Conservation (phyloP, 2,329 filamentous ascomycete genomes). For the Venturia oleaginea region DNA sequence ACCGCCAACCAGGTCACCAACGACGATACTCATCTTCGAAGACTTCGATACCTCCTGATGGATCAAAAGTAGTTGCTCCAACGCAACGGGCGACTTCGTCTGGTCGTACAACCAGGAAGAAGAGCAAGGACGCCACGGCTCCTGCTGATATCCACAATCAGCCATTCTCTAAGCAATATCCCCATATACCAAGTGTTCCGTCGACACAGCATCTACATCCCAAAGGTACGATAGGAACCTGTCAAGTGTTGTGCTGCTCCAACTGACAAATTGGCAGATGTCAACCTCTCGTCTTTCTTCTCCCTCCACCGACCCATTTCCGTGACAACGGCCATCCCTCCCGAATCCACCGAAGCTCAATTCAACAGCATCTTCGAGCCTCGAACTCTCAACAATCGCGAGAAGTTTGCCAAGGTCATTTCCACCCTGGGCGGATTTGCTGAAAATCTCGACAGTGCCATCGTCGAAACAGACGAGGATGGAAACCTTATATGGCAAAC, state of each 20-base stretch:
- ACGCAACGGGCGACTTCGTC: conserved; percentile 23
- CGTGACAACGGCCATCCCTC: conserved; percentile 69
- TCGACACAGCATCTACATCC: conserved; percentile 64
- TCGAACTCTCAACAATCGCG: conserved; percentile 37
- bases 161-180: conserved; percentile 11
- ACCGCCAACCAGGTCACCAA: conserved; percentile 37
- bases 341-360: conserved; percentile 57
- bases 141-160: conserved; percentile 16
- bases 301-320: conserved; percentile 92
- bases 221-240: conserved; percentile 43
- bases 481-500: not conserved
- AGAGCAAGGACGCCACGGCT: conserved; percentile 42
- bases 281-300: conserved; percentile 87
- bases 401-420: conserved; percentile 44
- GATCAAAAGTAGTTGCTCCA: conserved; percentile 21
- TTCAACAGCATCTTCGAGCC: conserved; percentile 78
- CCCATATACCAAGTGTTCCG: conserved; percentile 59
- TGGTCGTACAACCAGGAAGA: conserved; percentile 39
- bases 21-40: conserved; percentile 43
- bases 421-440: conserved; percentile 36
- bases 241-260: not conserved
- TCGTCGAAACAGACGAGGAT: conserved; percentile 9
- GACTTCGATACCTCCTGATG: conserved; percentile 33
- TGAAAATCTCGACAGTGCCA: conserved; percentile 25
- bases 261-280: conserved; percentile 45